Evolutionary conservation across 2,329 filamentous ascomycete genomes (phyloP).

Genomic region (Cercospora citrullina): DNA sequence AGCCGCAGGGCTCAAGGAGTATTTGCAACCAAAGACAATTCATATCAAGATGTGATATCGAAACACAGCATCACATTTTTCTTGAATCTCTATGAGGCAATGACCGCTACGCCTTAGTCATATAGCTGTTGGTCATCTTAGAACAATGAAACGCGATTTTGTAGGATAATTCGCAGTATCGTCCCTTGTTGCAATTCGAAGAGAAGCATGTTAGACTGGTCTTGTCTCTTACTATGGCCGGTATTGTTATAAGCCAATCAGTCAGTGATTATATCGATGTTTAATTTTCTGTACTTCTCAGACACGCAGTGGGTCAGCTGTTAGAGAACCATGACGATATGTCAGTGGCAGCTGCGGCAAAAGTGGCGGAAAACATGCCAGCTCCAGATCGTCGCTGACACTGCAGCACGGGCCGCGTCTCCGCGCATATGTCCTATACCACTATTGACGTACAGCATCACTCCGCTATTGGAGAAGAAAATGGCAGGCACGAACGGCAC

Average conservation of each 20-base stretch:
- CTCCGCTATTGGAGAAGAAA: background rate
- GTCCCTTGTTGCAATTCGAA: background rate
- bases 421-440: background rate
- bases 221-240: too few species aligned
- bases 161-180: background rate
- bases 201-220: too few species aligned
- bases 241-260: too few species aligned
- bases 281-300: too few species aligned
- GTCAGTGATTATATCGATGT: too few species aligned
- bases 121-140: background rate
- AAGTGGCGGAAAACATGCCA: background rate
- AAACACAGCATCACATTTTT: background rate
- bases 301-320: too few species aligned
- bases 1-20: conserved; percentile 15
- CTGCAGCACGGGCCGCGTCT: background rate
- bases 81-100: too few species aligned
- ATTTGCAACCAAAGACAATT: background rate
- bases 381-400: background rate
- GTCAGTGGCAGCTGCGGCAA: background rate
- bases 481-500: background rate
- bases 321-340: background rate
- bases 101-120: background rate
- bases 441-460: background rate
- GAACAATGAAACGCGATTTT: background rate
- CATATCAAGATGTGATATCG: background rate